These are phyloP conservation scores for Cytospora mali DNA, from an alignment of 2,329 filamentous ascomycete genomes.

Conservation along the genomic window DNA sequence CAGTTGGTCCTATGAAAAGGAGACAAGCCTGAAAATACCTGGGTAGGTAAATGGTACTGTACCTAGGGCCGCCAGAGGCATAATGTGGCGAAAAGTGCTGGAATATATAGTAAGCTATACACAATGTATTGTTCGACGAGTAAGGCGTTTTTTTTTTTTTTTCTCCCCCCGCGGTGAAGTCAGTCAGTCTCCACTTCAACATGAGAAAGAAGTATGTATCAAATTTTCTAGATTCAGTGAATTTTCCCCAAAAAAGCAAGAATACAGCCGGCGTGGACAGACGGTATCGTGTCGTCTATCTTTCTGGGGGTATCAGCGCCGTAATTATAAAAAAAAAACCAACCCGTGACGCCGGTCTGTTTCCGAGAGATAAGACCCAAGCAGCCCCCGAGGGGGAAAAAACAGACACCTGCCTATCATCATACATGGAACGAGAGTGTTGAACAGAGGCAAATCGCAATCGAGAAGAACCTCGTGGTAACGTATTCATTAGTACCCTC, in stretches of 20 bases:
- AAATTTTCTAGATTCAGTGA: background rate
- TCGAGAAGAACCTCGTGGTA: no score
- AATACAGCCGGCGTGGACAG: background rate
- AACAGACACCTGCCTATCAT: background rate
- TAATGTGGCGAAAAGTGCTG: no score
- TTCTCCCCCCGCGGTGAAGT: no score
- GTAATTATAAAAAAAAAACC: background rate
- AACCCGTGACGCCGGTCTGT: constrained; percentile 5
- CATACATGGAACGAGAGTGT: background rate
- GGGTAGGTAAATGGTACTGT: no score
- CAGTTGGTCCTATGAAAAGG: no score
- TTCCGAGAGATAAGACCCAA: background rate
- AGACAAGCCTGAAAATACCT: no score
- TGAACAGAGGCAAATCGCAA: background rate
- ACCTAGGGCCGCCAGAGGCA: no score
- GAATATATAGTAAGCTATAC: no score
- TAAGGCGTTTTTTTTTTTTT: no score
- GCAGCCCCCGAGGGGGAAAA: background rate
- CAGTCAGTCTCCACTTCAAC: background rate
- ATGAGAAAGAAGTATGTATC: background rate
- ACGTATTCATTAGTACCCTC: background rate
- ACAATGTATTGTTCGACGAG: no score
- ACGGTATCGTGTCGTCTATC: background rate
- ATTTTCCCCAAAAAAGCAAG: background rate
- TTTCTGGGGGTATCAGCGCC: constrained; percentile 14